Evolutionary conservation across 148 eudicot genomes (phyloP).

Genomic region (Nepenthes gracilis): DNA sequence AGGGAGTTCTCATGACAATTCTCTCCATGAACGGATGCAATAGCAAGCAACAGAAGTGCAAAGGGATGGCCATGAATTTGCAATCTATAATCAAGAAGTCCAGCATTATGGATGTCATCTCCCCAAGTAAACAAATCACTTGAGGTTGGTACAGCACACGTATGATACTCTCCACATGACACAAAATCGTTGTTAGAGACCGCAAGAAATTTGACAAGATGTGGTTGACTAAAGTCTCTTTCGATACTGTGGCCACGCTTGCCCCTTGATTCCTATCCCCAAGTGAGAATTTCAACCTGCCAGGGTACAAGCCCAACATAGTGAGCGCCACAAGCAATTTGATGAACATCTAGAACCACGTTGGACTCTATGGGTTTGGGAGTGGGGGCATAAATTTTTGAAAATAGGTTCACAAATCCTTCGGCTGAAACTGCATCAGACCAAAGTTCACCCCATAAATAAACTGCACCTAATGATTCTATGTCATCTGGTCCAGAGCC

Average conservation of each 20-base stretch:
- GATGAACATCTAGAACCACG: slow-evolving; percentile 33
- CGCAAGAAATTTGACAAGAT: slow-evolving; percentile 25
- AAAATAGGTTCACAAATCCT: slow-evolving; percentile 10
- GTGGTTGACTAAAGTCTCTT: slow-evolving; percentile 21
- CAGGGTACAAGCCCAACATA: slow-evolving; percentile 32
- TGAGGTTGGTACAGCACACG: slow-evolving; percentile 20
- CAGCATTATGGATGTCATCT: slow-evolving; percentile 29
- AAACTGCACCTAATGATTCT: slow-evolving; percentile 33
- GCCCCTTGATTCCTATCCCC: slow-evolving; percentile 39
- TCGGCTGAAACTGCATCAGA: slow-evolving; percentile 18
- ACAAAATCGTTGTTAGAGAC: slow-evolving; percentile 21
- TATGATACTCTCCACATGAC: slow-evolving; percentile 33
- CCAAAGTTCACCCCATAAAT: slow-evolving; percentile 33
- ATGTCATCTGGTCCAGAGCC: slow-evolving; percentile 30
- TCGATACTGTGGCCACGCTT: slow-evolving; percentile 31
- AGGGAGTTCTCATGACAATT: too few relatives aligned
- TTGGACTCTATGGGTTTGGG: slow-evolving; percentile 27
- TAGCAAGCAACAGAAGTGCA: slow-evolving; percentile 18
- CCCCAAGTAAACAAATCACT: slow-evolving; percentile 40
- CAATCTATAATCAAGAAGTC: slow-evolving; percentile 36
- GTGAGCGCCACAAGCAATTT: slow-evolving; percentile 28
- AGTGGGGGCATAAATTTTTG: slow-evolving; percentile 17
- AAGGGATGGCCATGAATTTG: slow-evolving; percentile 25
- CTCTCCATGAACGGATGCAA: slow-evolving; percentile 13
- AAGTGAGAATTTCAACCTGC: slow-evolving; percentile 37